Evolutionary conservation across 1,284 basidiomycete species (phyloP), one percentile per base, ranked within the genome.

Genomic region (Cutaneotrichosporon cavernicola): DNA sequence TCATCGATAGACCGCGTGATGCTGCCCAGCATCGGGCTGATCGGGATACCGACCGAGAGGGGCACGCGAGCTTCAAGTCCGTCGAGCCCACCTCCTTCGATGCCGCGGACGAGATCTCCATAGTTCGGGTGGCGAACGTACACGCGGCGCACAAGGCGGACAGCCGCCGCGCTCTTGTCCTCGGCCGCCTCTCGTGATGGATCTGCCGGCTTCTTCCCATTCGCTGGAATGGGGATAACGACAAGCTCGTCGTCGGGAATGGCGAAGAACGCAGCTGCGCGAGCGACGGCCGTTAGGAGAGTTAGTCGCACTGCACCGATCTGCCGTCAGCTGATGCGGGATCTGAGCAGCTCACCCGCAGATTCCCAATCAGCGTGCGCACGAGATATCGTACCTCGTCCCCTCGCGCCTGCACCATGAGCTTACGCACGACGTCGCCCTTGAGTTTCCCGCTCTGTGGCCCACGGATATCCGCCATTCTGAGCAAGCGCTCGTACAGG

Each of bases 71-170:
- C 81, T 36, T 84, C 80, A 11, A 94, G 82, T 2, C 82, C 83
- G 40, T 86, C 84, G 16, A 92, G 80, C 2, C 89, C 90, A 31
- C 85, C 77, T n/a, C 89, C 77, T n/a, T 89, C 81, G 36, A 92
- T 77, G 14, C 88, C 90, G 3, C 81, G 78, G 7, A 90, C 83
- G 46, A 97, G 88, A 71, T 92, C 84, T 57, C 88, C 87, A 74
- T 92, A 94, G 75, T 92, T 90, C 16, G 94, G 94, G 82, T 95
- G 93, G 63, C 90, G 87, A 14, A 91, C 91, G 73, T 90, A 95
- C 0, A 91, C 88, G 68, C 86, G 86, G 72, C 88, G 86, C 11
- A 97, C 78, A 26, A 91, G 71, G 7, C 81, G 83, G 73, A 90
- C 88, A 2, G 90, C 89, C 46, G 76, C 76, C 5, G 80, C 66